phyloP scores from a whole-genome alignment of 2,329 filamentous ascomycete species.

The Colletotrichum shisoi region DNA sequence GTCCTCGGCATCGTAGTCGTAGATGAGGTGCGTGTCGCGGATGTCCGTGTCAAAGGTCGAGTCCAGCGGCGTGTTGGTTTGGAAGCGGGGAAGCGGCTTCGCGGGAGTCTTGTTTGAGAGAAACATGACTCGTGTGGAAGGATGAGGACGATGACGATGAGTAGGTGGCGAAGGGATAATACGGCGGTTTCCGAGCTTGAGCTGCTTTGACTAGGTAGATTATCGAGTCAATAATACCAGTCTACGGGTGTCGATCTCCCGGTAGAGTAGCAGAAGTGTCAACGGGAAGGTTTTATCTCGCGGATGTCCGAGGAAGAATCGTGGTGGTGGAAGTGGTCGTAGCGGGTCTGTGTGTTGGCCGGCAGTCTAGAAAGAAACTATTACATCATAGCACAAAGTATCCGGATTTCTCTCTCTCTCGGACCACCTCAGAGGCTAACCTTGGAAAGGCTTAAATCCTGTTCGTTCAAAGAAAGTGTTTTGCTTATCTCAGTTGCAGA shows the following conservation, averaged over 20 bases:
- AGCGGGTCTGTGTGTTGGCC: slow-evolving; percentile 36
- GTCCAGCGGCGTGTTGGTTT: slow-evolving; percentile 39
- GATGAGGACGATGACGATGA: neutral
- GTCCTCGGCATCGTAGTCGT: slow-evolving; percentile 63
- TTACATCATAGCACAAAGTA: slow-evolving; percentile 37
- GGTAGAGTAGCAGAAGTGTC: neutral
- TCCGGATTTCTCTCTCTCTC: slow-evolving; percentile 11
- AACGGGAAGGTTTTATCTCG: slow-evolving; percentile 12
- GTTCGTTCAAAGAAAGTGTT: no score
- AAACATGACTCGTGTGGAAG: slow-evolving; percentile 34
- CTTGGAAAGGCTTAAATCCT: neutral
- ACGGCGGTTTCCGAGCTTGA: neutral
- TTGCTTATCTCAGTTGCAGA: no score
- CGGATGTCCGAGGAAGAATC: slow-evolving; percentile 33
- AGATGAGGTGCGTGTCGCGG: slow-evolving; percentile 62
- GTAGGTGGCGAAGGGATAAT: neutral
- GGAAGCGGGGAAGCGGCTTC: slow-evolving; percentile 37
- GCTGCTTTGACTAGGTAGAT: neutral
- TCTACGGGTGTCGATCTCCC: neutral
- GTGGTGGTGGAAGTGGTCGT: slow-evolving; percentile 4
- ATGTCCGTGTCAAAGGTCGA: slow-evolving; percentile 59
- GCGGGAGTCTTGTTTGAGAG: slow-evolving; percentile 32
- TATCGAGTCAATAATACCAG: neutral
- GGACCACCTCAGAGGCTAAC: neutral
- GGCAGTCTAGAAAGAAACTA: slow-evolving; percentile 11